These are phyloP conservation scores for Tricholoma sp. DNA, from an alignment of 768 basidiomycete genomes.

Conservation along the genomic window DNA sequence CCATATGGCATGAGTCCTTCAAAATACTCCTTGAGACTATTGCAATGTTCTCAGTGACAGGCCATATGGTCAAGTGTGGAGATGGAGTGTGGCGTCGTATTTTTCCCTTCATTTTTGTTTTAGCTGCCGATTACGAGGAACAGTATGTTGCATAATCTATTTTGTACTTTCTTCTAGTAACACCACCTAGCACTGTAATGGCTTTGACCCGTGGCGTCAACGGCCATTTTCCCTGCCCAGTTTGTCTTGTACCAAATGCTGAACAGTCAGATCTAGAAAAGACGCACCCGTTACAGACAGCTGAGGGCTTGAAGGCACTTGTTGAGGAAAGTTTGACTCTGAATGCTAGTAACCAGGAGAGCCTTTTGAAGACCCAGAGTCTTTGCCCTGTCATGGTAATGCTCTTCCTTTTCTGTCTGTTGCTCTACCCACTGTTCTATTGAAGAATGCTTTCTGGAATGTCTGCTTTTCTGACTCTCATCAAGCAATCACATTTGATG, in stretches of 20 bases:
- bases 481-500: conserved; percentile 28
- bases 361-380: conserved; percentile 5
- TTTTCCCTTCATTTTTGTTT: conserved; percentile 27
- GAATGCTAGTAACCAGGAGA: conserved; percentile 5
- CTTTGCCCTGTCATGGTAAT: background rate
- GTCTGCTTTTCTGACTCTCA: conserved; percentile 27
- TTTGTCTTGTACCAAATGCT: conserved; percentile 18
- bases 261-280: conserved; percentile 7
- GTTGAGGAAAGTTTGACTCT: background rate
- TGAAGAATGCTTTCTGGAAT: conserved; percentile 35
- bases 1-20: conserved; percentile 33
- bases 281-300: background rate
- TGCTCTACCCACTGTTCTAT: background rate
- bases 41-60: conserved; percentile 13
- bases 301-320: conserved; percentile 4
- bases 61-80: conserved; percentile 18
- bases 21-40: conserved; percentile 23
- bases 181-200: conserved; percentile 1
- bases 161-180: background rate
- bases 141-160: conserved; percentile 25
- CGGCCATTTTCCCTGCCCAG: background rate
- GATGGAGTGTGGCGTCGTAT: conserved; percentile 21
- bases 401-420: background rate
- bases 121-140: conserved; percentile 29
- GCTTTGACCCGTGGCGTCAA: conserved; percentile 2